Percentiles rank a stretch among this genome's conserved stretches.
Conservation (phyloP, 2,329 filamentous ascomycete species). For the Clarireedia hainanense region DNA sequence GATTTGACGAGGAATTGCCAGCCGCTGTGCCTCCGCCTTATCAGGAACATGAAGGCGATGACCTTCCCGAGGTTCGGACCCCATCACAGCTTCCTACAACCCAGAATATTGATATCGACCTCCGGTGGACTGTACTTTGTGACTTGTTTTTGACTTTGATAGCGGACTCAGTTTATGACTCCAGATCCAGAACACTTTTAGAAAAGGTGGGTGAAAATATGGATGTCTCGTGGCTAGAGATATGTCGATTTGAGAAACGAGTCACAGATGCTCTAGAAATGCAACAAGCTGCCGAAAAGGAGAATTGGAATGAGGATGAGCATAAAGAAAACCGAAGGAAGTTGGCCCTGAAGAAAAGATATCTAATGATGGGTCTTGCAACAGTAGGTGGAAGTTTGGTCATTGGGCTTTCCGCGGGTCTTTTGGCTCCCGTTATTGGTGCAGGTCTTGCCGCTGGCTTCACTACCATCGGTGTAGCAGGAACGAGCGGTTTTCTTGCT, state of each 20-base stretch:
- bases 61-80: conserved; percentile 70
- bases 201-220: conserved; percentile 77
- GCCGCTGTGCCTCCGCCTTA: conserved; percentile 52
- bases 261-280: conserved; percentile 96
- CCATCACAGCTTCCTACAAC: conserved; percentile 76
- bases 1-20: conserved; percentile 35
- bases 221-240: conserved; percentile 82
- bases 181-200: conserved; percentile 75
- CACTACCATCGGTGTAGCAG: conserved; percentile 86
- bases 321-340: conserved; percentile 85
- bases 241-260: conserved; percentile 93
- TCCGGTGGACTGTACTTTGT: conserved; percentile 94
- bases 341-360: conserved; percentile 69
- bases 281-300: conserved; percentile 88
- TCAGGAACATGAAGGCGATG: conserved; percentile 55
- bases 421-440: conserved; percentile 88
- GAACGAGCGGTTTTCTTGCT: conserved; percentile 81
- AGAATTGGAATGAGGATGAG: conserved; percentile 96
- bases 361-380: conserved; percentile 93
- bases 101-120: conserved; percentile 85
- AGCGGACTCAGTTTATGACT: conserved; percentile 88
- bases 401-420: conserved; percentile 86
- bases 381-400: conserved; percentile 93
- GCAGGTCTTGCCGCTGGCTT: conserved; percentile 90
- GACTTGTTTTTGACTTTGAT: conserved; percentile 94